Base-by-base conservation (phyloP, 768 basidiomycete genomes). In the Amanita molliuscula region DNA sequence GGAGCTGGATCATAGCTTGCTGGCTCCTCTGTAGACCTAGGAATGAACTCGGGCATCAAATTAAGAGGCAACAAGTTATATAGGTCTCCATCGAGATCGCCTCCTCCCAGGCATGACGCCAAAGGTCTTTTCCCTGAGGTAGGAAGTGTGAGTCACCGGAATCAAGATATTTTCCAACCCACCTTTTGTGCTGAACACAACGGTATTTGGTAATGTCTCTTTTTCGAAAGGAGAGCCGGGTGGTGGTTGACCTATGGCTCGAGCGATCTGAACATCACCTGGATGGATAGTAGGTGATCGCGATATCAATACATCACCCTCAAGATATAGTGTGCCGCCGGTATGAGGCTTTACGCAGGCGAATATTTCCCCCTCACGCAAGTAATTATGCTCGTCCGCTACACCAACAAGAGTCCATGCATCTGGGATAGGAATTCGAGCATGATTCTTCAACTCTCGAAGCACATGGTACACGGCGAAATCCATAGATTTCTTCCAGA, bases 401-500 rank as follows among this genome's bases (percentile, higher is more conserved):
- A 87, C 76, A 0, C 85, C 85, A 3, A 86, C 85, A 1, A 89
- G 61, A 0, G 82, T 87, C 69, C 75, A 82, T 2, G 74, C 78
- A 4, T 67, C 67, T 1, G 75, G 77, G 11, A 88, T 68, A 10
- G 82, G 82, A 34, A 88, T 87, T 3, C 84, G 73, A 0, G 84
- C 82, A 50, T 70, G 68, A 49, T 78, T 74, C 53, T 86, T 87
- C 16, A 86, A 67, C 42, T 76, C 69, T 33, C 84, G 74, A 6
- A 87, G 68, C n/a, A 82, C 67, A 51, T 86, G 83, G 54, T 83
- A 70, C 25, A 76, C 66, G 1, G 77, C 73, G 54, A 72, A 77
- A 26, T 74, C 69, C 55, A 84, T 63, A 59, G 76, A 69, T 41
- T 71, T 71, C 13, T 66, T 53, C 59, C 79, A 80, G 55, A 83